phyloP scores from a whole-genome alignment of 352 stramenopile species.

The Phytopythium ostracodes region DNA sequence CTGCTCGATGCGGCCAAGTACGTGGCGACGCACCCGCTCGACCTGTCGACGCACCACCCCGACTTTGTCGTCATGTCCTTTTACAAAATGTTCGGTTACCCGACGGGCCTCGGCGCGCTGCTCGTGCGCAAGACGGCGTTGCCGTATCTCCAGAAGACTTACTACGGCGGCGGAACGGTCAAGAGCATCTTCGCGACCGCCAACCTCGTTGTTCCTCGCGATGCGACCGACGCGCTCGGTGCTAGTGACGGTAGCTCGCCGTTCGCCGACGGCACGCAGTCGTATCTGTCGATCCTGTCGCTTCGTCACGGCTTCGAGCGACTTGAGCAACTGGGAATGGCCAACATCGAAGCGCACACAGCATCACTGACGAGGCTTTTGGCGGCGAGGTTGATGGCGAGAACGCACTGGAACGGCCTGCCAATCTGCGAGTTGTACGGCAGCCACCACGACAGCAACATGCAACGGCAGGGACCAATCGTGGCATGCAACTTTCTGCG shows the following conservation, averaged over 20 bases:
- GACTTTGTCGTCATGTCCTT: conserved; percentile 81
- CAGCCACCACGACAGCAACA: background rate
- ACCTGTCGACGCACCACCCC: conserved; percentile 36
- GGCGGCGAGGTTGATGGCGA: conserved; percentile 18
- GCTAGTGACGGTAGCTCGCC: conserved; percentile 13
- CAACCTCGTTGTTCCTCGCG: conserved; percentile 32
- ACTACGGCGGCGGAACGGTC: conserved; percentile 66
- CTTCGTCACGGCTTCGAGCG: conserved; percentile 46
- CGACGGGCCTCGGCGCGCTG: conserved; percentile 61
- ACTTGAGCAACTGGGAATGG: conserved; percentile 43
- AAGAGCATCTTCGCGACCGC: conserved; percentile 49
- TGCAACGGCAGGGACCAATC: conserved; percentile 29
- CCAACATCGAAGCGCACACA: conserved; percentile 42
- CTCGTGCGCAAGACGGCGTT: conserved; percentile 39
- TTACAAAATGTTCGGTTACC: conserved; percentile 83
- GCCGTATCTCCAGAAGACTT: conserved; percentile 39
- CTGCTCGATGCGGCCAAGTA: conserved; percentile 74
- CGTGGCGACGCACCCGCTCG: conserved; percentile 44
- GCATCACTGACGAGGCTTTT: conserved; percentile 37
- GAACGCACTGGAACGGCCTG: conserved; percentile 52
- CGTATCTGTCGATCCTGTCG: conserved; percentile 65
- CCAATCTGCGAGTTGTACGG: conserved; percentile 59
- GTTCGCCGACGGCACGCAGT: conserved; percentile 62
- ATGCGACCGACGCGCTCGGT: conserved; percentile 9
- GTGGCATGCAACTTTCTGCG: conserved; percentile 65